Evolutionary conservation across 2,329 filamentous ascomycete species (phyloP).

Genomic region (Arthrobotrys musiformis): DNA sequence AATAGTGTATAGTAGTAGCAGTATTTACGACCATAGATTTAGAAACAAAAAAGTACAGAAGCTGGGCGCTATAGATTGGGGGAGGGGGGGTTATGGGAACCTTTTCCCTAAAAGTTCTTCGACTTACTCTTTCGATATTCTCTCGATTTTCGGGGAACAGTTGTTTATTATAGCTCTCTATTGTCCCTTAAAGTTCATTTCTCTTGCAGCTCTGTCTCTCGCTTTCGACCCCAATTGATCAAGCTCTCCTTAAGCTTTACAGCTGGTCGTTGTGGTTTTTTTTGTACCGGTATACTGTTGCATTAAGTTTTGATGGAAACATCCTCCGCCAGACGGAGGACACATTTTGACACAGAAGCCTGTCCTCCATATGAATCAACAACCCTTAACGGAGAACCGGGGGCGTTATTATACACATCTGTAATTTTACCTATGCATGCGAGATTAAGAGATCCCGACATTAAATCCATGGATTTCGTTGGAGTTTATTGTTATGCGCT

Average conservation of each 20-base stretch:
- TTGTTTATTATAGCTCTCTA: conserved; percentile 6
- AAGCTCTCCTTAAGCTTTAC: neutral
- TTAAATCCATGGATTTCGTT: conserved; percentile 6
- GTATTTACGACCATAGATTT: conserved; percentile 19
- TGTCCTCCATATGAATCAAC: too few relatives aligned
- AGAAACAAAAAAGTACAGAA: conserved; percentile 16
- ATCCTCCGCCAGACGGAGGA: conserved; percentile 28
- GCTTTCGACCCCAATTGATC: too few relatives aligned
- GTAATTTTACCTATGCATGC: conserved; percentile 20
- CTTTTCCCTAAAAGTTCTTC: neutral
- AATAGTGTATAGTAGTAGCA: conserved; percentile 18
- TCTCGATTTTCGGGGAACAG: neutral
- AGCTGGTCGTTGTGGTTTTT: neutral
- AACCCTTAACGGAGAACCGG: too few relatives aligned
- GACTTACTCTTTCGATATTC: conserved; percentile 15
- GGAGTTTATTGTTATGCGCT: conserved; percentile 15
- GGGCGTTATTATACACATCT: too few relatives aligned
- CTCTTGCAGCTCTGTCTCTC: neutral
- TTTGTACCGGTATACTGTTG: neutral
- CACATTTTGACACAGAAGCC: conserved; percentile 27
- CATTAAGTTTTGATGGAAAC: conserved; percentile 33
- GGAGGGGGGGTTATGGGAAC: neutral
- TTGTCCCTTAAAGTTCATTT: neutral
- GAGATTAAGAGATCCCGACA: conserved; percentile 19
- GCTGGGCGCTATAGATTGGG: neutral